Conservation (phyloP, 192 early-diverging fungal genomes). For the Neocallimastix lanati region DNA sequence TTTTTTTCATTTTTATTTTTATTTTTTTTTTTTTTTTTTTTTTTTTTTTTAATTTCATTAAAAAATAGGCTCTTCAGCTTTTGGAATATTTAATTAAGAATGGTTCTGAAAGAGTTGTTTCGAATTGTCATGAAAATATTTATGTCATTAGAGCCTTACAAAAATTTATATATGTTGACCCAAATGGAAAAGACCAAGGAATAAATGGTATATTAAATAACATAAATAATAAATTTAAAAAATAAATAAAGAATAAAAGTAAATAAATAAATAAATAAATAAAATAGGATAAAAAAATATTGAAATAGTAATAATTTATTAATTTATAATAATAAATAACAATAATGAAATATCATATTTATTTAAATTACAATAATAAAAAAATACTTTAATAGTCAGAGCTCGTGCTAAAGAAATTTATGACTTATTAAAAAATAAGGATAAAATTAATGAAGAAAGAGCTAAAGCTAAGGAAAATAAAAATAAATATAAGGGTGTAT, state of each 20-base stretch:
- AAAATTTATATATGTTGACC: slow-evolving; percentile 78
- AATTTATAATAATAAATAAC: no score
- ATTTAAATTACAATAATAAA: no score
- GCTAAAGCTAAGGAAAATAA: slow-evolving; percentile 77
- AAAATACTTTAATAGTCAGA: slow-evolving; percentile 56
- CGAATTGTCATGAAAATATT: slow-evolving; percentile 64
- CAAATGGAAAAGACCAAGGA: slow-evolving; percentile 92
- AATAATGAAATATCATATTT: no score
- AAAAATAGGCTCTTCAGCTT: slow-evolving; percentile 58
- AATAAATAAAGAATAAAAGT: no score
- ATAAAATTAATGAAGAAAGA: slow-evolving; percentile 66
- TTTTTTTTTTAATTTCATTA: no score
- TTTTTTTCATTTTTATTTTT: no score
- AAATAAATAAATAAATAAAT: no score
- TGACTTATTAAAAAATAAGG: slow-evolving; percentile 58
- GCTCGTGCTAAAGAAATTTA: slow-evolving; percentile 77
- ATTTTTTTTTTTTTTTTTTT: no score
- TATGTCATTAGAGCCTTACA: slow-evolving; percentile 75
- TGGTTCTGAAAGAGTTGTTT: slow-evolving; percentile 81
- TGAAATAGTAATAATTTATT: no score
- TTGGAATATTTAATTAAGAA: slow-evolving; percentile 90
- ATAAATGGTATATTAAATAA: slow-evolving; percentile 50
- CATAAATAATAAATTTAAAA: background rate
- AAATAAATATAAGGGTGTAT: slow-evolving; percentile 69
- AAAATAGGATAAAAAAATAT: no score